Evolutionary conservation across 2,329 filamentous ascomycete species (phyloP), one percentile per base, ranked within the genome.

Genomic region (Malbranchea cinnamomea): DNA sequence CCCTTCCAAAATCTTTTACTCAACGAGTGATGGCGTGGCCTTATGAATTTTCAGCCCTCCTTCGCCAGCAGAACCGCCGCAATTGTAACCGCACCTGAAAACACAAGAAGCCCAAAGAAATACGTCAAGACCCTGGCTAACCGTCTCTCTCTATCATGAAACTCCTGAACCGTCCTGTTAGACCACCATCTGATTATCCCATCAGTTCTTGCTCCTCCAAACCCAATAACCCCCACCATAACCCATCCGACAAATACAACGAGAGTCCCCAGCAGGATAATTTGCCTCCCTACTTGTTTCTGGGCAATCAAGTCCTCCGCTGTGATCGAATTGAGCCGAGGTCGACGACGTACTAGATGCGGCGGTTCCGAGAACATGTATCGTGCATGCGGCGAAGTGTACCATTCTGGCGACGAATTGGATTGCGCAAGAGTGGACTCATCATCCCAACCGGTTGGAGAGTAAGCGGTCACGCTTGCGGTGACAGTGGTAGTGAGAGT

Each of bases 331-430:
- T 26, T 7, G 21, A 24, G 15, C 13, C 6, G 8, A 19, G n/a
- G 20, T 9, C 24, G 37, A 9, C 26, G 26, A 4, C 24, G 33
- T 7, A 33, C 30, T 6, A 41, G 27, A 14, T 34, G 34, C 17
- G 39, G 39, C 8, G 39, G 27, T 7, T 36, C 32, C 2, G 37
- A 29, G 24, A 41, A 41, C 9, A 31, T 24, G 15, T 38, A 33
- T 7, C 34, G 35, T 6, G 37, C 38, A 13, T 40, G 28, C 7
- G 27, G 24, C 9, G 36, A 38, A 19, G 21, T 23, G 30, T 36
- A 30, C 13, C 23, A 31, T 12, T 37, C 28, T 20, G 26, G 2
- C n/a, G 31, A 30, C n/a, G n/a, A n/a, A n/a, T n/a, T n/a, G n/a
- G n/a, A n/a, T n/a, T n/a, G n/a, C n/a, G n/a, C n/a, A n/a, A n/a